Base-by-base conservation (phyloP, 2,329 filamentous ascomycete species). In the Penicillium corylophilum region DNA sequence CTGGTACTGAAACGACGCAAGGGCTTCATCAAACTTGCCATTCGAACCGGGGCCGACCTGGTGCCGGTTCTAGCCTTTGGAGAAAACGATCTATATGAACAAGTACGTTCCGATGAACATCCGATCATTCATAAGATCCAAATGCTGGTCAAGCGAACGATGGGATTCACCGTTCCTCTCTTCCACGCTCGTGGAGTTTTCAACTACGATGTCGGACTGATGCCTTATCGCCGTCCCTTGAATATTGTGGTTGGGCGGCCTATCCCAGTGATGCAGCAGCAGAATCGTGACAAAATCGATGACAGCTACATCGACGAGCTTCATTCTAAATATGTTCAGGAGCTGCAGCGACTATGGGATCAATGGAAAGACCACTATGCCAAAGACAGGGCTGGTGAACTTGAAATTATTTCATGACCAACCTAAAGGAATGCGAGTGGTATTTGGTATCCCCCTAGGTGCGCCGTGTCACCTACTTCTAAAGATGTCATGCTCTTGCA, bases 131-230 rank as follows among this genome's bases (percentile, higher is more conserved):
- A 93, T 75, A 85, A 84, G 66, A 73, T 89, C 33, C 94, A 99
- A 74, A 84, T 96, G 76, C 75, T 91, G 24, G 77, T 95, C 50
- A 93, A 97, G 73, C 88, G 87, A 61, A 77, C 88, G 5, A 85
- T 95, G 78, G 95, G 95, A 46, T 99, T 96, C 65, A 97, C 94
- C 0, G 80, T 97, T 10, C 92, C 94, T 1, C 81, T 95, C 24
- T 88, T 96, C 64, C 91, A 96, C 70, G 93, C 92, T 2, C 78
- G 92, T 23, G 93, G 93, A 12, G 86, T 97, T 36, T 96, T 97
- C 75, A 99, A 99, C 72, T 97, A 99, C 68, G 94, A 99, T 70
- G 90, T 96, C 13, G 94, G 94, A 4, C 77, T 97, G 64, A 91
- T 97, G 89, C 94, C 94, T 0, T 97, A 96, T 71, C 85, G 94